Evolutionary conservation across 371 early-diverging fungal species (phyloP).

Genomic region (Syncephalastrum contaminatum): DNA sequence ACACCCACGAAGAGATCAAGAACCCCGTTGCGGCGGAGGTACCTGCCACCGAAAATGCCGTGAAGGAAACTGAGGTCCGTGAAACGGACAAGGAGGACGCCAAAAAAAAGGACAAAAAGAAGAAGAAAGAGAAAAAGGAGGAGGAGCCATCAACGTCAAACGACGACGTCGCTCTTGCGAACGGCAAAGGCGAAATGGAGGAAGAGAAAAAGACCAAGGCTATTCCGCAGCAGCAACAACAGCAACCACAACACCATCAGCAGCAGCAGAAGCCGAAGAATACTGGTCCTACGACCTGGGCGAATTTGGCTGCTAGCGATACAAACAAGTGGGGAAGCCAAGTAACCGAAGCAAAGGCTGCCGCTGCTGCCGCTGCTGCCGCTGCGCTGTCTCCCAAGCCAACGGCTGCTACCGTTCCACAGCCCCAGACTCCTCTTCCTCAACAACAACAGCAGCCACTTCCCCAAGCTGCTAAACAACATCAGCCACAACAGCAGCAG

Average conservation of each 20-base stretch:
- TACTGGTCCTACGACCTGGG: constrained; percentile 45
- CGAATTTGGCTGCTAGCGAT: constrained; percentile 42
- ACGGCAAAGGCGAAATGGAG: constrained; percentile 24
- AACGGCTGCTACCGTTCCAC: constrained; percentile 12
- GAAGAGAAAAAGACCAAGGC: constrained; percentile 56
- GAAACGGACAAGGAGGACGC: constrained; percentile 2
- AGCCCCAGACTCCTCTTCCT: constrained; percentile 8
- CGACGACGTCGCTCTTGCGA: constrained; percentile 10
- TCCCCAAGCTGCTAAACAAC: constrained; percentile 2
- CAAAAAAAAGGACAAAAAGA: constrained; percentile 6
- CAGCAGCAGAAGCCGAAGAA: constrained; percentile 21
- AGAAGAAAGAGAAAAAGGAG: constrained; percentile 2
- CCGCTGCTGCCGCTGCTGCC: constrained; percentile 24
- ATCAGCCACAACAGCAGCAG: constrained; percentile 12
- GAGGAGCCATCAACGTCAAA: constrained; percentile 2
- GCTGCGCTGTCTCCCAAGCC: constrained; percentile 14
- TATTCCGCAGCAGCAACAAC: constrained; percentile 42
- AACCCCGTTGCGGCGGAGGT: background rate
- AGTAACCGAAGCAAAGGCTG: constrained; percentile 29
- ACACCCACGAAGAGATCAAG: background rate
- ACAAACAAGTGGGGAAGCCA: constrained; percentile 37
- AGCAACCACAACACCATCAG: constrained; percentile 31
- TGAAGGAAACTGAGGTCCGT: background rate
- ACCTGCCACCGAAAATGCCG: background rate
- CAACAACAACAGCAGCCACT: constrained; percentile 7